Evolutionary conservation across 306 rosid genomes (phyloP), one percentile per base, ranked within the genome.

Genomic region (Lathyrus tuberosus): DNA sequence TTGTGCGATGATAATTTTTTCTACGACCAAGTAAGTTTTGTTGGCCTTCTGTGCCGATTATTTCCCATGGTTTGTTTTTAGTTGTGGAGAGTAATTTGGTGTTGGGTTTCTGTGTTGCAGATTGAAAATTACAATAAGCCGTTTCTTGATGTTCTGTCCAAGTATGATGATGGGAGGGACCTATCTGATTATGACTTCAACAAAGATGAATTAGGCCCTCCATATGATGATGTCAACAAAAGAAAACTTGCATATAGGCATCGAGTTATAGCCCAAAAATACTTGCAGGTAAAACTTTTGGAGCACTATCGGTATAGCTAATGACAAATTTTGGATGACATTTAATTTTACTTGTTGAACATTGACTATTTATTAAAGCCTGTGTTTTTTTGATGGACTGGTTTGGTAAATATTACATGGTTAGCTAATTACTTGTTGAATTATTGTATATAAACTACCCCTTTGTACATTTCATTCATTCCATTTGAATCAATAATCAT

Each of bases 231-330:
- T 65, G 84, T 16, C 56, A 86, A 81, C 86, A 88, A 85, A 79
- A 79, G 84, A 69, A 93, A 93, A 74, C 81, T 93, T 26, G 96
- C 96, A n/a, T 93, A 88, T 71, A 90, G 97, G 80, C 94, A 93
- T 71, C 82, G 97, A 41, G 51, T 80, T 76, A 80, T 93, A 66
- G 80, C 94, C 59, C 67, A 80, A 53, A 88, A 86, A 56, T 93
- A 90, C 77, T 60, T 46, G 35, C 70, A 84, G 98, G 98, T 93
- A 78, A 60, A 69, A 48, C 66, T 56, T 74, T 33, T 66, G 51
- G 48, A 57, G 59, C 70, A 56, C 61, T 52, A 22, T 18, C 35
- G 24, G 60, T 60, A 59, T 61, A 18, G 14, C 54, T 67, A 24
- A 73, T 10, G 56, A 72, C 43, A 46, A 22, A 28, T 38, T 33